Evolutionary conservation across 2,329 filamentous ascomycete species (phyloP).

Genomic region (Apiospora marii): DNA sequence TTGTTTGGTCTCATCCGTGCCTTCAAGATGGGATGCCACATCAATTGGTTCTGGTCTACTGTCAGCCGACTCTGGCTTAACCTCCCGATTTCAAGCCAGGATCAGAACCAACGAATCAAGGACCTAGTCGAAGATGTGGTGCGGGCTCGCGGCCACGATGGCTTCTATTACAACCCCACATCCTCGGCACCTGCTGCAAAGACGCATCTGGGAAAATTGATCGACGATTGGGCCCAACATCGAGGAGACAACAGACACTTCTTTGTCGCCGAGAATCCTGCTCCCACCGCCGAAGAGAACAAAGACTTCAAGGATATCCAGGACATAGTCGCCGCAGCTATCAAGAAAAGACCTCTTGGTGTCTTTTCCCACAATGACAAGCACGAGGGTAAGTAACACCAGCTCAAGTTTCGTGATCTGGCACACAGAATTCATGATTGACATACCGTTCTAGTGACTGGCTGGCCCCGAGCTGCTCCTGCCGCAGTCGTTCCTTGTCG

Average conservation of each 20-base stretch:
- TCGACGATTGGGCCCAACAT: neutral
- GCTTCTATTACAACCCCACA: neutral
- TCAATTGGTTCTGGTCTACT: neutral
- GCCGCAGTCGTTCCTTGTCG: too few species aligned
- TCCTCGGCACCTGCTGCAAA: neutral
- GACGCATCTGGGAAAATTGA: neutral
- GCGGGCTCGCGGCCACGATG: neutral
- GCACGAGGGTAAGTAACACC: too few species aligned
- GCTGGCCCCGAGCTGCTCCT: too few species aligned
- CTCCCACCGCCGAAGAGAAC: neutral
- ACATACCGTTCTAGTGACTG: too few species aligned
- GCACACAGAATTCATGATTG: too few species aligned
- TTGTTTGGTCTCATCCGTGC: neutral
- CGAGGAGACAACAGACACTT: neutral
- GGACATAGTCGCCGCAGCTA: neutral
- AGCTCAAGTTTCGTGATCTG: too few species aligned
- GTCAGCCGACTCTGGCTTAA: neutral
- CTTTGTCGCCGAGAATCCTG: neutral
- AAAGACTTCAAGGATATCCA: neutral
- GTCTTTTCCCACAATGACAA: neutral
- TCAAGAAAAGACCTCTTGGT: neutral
- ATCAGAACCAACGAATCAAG: neutral
- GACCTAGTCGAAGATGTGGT: neutral
- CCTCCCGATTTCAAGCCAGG: neutral
- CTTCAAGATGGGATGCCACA: neutral